Percentiles rank a stretch among this genome's conserved stretches.
phyloP scores from a whole-genome alignment of 495 filamentous ascomycete species.

The Lentithecium fluviatile region DNA sequence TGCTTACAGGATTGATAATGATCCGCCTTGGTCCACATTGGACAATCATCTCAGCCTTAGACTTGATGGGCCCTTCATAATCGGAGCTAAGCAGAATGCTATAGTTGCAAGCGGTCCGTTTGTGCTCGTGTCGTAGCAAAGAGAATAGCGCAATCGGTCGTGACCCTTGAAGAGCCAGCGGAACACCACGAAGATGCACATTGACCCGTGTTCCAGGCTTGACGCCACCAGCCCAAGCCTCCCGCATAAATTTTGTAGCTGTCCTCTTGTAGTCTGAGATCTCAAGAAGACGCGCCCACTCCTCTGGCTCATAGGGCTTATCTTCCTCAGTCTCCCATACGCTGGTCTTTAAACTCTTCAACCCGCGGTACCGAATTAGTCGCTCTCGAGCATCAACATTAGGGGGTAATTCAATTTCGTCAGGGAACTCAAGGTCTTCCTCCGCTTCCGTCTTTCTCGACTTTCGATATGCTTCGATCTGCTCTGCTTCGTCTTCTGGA shows the following conservation, averaged over 20 bases:
- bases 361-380: constrained; percentile 77
- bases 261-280: constrained; percentile 80
- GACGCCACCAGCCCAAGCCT: constrained; percentile 83
- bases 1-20: constrained; percentile 60
- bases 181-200: constrained; percentile 73
- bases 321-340: constrained; percentile 88
- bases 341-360: constrained; percentile 85
- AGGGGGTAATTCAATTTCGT: constrained; percentile 92
- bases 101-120: constrained; percentile 72
- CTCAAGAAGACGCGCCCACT: constrained; percentile 81
- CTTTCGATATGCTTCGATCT: constrained; percentile 74
- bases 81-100: constrained; percentile 77
- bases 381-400: constrained; percentile 83
- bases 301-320: constrained; percentile 76
- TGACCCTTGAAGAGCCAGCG: constrained; percentile 56
- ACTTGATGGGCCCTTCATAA: constrained; percentile 68
- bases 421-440: constrained; percentile 92
- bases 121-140: constrained; percentile 90
- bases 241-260: constrained; percentile 68
- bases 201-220: constrained; percentile 76
- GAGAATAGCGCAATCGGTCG: constrained; percentile 73
- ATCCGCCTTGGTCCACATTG: constrained; percentile 86
- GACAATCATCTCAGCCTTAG: constrained; percentile 85
- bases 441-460: constrained; percentile 73
- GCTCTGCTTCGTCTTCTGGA: constrained; percentile 77